Base-by-base conservation (phyloP, 805 yeast species). In the Candida maris region DNA sequence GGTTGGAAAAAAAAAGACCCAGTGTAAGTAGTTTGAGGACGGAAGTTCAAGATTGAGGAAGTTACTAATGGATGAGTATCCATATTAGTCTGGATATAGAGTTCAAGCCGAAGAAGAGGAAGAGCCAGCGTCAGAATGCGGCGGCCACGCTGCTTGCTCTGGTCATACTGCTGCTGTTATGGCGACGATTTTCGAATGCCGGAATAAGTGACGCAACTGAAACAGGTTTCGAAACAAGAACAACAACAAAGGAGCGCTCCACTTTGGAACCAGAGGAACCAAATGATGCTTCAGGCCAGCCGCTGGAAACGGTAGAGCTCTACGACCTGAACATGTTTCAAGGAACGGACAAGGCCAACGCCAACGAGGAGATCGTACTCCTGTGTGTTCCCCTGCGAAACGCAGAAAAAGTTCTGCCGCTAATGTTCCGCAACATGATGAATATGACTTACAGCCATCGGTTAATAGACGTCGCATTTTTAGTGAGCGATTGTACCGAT, bases 381-480 rank as follows among this genome's bases (percentile, higher is more conserved):
- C 62, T 87, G 34, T 68, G 81, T 42, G 73, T 86, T 52, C 96
- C 96, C 7, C 63, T 86, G 42, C 68, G 94, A 59, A 81, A 86
- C 52, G 94, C 95, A 0, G 83, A 76, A 49, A 67, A 72, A 19
- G 89, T 84, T 15, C 62, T 86, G 43, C 88, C 93, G 9, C 67
- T 85, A 67, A 86, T 88, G 71, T 85, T 87, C 64, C 80, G 81
- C 52, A 85, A 86, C 61, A 64, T 86, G 61, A 84, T 83, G 91
- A 85, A 86, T 58, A 65, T 86, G 61, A 85, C 94, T 1, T 86
- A 86, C 56, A 87, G 85, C 37, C 96, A 87, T 56, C 71, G 75
- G 17, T 63, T 85, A 44, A 81, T 86, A 36, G 95, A 86, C 61
- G 67, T 85, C 42, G 89, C 88, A 13, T 85, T 85, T 52, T 65